Conservation (phyloP, 2,329 filamentous ascomycete genomes). For the Epicoccum nigrum region DNA sequence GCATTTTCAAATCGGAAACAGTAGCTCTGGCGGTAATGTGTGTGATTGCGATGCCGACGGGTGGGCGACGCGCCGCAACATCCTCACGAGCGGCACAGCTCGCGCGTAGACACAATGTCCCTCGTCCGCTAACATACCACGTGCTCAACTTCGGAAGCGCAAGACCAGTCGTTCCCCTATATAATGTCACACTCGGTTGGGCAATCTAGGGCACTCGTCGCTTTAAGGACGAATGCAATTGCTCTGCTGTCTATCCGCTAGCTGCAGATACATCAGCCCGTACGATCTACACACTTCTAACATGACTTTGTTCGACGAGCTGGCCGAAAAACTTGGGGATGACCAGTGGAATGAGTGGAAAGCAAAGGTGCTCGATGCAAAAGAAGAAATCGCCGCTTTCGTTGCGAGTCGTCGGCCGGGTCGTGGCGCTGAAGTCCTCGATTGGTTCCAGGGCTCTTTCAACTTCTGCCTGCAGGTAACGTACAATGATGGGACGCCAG, state of each 20-base stretch:
- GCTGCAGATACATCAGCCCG: neutral
- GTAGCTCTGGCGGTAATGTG: neutral
- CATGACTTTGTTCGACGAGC: slow-evolving; percentile 25
- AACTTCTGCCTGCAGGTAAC: slow-evolving; percentile 20
- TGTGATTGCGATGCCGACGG: neutral
- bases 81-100: neutral
- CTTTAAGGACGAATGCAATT: no score
- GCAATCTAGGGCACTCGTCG: no score
- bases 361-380: slow-evolving; percentile 27
- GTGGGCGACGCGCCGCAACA: neutral
- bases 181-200: no score
- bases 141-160: no score
- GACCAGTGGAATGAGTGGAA: slow-evolving; percentile 26
- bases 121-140: neutral
- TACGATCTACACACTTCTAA: neutral
- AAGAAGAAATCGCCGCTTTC: slow-evolving; percentile 26
- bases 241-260: no score
- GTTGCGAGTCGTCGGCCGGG: slow-evolving; percentile 17
- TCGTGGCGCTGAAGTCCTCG: slow-evolving; percentile 16
- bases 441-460: slow-evolving; percentile 21
- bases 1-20: no score
- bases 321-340: slow-evolving; percentile 31
- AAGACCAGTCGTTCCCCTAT: no score
- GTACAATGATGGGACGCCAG: slow-evolving; percentile 18
- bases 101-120: neutral